Conservation (phyloP, 176 grass and related monocot species). For the Hsuehochloa calcarea region DNA sequence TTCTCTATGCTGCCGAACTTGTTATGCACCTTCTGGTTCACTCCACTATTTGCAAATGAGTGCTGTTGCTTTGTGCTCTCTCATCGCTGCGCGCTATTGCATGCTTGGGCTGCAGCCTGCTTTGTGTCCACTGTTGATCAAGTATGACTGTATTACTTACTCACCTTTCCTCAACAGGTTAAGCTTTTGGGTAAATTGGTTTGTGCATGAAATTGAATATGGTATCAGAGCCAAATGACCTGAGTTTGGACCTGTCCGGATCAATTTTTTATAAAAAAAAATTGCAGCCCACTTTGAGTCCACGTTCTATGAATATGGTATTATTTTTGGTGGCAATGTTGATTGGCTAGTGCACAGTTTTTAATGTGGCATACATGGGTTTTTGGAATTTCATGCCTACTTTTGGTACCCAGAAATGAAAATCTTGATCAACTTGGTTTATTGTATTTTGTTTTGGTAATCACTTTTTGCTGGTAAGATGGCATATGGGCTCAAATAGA, state of each 20-base stretch:
- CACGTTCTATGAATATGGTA: too few relatives aligned
- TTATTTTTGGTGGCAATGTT: not conserved
- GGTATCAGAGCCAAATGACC: too few relatives aligned
- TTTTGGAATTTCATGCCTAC: not conserved
- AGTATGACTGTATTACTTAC: not conserved
- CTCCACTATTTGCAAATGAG: slow-evolving; percentile 1
- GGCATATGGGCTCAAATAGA: not conserved
- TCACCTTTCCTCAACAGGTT: not conserved
- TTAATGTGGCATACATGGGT: not conserved
- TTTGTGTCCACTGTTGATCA: not conserved
- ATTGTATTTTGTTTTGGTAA: not conserved
- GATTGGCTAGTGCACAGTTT: not conserved
- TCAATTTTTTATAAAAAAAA: too few relatives aligned
- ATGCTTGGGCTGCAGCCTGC: not conserved
- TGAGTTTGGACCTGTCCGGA: too few relatives aligned
- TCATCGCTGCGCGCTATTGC: slow-evolving; percentile 1
- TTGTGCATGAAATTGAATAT: not conserved
- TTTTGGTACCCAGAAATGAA: slow-evolving; percentile 1
- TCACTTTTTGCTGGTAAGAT: not conserved
- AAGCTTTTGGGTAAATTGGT: not conserved
- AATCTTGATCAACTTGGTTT: not conserved
- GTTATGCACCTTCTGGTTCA: slow-evolving; percentile 10
- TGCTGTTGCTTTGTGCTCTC: not conserved
- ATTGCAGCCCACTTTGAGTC: too few relatives aligned
- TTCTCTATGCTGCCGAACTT: not conserved